Evolutionary conservation across 371 early-diverging fungal species (phyloP), one percentile per base, ranked within the genome.

Genomic region (Mucor saturninus): DNA sequence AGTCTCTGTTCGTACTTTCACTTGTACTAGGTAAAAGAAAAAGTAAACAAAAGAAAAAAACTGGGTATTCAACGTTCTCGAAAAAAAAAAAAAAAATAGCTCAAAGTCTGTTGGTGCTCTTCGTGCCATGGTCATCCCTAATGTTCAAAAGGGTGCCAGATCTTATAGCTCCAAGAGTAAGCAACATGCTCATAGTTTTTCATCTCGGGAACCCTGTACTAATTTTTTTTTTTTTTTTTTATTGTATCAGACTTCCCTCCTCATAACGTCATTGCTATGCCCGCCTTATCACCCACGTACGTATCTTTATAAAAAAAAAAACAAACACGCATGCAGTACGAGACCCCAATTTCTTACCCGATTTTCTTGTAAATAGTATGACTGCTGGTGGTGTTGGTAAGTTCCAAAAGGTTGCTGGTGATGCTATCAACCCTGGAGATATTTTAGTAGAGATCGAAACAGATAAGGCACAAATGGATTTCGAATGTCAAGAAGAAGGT

Each of bases 391-490:
- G 94, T 85, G 87, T 99, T 66, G 97, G 96, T 53, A 72, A 83
- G 59, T 99, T 98, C 98, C 87, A 93, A 75, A 98, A 98, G 87
- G 87, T 91, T 77, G 89, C 94, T 57, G 99, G 99, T 46, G 99
- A 99, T 82, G 85, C 79, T 65, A 77, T 99, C 64, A 76, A 80
- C 37, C 93, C 97, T 26, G 99, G 99, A 59, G 98, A 98, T 76
- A 95, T 97, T 46, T 81, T 99, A 56, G 95, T 95, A 45, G 98
- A 97, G 81, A 95, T 99, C 61, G 99, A 99, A 81, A 99, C 99
- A 21, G 98, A 99, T 83, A 99, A 99, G 89, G 99, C 99, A 52
- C 96, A 95, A 80, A 98, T 99, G 97, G 99, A 99, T 76, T 96
- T 98, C 77, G 99, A 99, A 81, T 96, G 92, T 84, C 98, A 98